phyloP scores from a whole-genome alignment of 2,329 filamentous ascomycete genomes.

The Tolypocladium sp. region DNA sequence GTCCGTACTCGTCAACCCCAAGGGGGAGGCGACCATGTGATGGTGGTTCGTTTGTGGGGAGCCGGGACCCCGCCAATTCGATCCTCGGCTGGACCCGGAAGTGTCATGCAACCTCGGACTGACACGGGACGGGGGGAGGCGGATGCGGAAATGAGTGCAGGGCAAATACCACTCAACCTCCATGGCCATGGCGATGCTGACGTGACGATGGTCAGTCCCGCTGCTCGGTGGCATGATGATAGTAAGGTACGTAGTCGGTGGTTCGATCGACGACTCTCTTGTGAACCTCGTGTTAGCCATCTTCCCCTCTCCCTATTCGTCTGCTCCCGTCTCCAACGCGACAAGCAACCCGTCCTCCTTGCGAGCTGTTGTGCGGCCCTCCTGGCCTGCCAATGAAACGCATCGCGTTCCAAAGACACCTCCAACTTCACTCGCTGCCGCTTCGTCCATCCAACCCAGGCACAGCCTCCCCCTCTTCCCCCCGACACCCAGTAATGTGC shows the following conservation, averaged over 20 bases:
- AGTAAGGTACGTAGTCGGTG: background rate
- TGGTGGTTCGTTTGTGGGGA: background rate
- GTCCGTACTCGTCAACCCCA: no score
- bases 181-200: background rate
- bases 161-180: background rate
- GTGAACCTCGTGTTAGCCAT: no score
- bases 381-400: background rate
- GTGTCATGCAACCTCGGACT: background rate
- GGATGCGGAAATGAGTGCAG: background rate
- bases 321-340: background rate
- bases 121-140: background rate
- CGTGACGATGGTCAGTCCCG: background rate
- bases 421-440: background rate
- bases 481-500: background rate
- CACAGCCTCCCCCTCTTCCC: background rate
- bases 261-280: background rate
- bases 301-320: no score
- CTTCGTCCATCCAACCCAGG: background rate
- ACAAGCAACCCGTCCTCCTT: background rate
- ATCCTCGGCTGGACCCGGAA: conserved; percentile 6
- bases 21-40: background rate
- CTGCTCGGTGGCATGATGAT: background rate
- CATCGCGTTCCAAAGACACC: background rate
- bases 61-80: background rate
- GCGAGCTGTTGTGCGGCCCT: no score